Evolutionary conservation across 495 filamentous ascomycete genomes (phyloP), one percentile per base, ranked within the genome.

Genomic region (Cercophora sp.): DNA sequence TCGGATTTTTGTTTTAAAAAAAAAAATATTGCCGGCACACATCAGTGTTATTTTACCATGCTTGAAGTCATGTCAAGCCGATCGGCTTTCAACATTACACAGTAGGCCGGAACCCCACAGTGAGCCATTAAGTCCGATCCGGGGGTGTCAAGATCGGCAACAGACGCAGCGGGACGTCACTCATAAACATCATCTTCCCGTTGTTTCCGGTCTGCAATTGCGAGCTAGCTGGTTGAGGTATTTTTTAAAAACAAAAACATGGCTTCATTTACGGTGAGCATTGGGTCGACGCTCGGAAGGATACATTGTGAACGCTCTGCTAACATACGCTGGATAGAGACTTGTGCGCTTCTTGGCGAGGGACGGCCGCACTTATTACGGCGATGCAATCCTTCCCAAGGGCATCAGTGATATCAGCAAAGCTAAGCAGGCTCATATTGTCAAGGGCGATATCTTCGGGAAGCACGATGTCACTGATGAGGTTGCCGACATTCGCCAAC

Each of bases 261-360:
- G 40, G 40, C 40, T 43, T 43, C 40, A 5, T 43, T 43, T 25
- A 24, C 40, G 40, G 40, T 43, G 20, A 43, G 40, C 8, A 43
- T n/a, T 9, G 13, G n/a, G n/a, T n/a, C n/a, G n/a, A n/a, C n/a
- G n/a, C n/a, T n/a, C n/a, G n/a, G n/a, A n/a, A n/a, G n/a, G n/a
- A n/a, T n/a, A n/a, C n/a, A n/a, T n/a, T n/a, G n/a, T n/a, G n/a
- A n/a, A n/a, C n/a, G n/a, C n/a, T n/a, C n/a, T n/a, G n/a, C n/a
- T n/a, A n/a, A n/a, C n/a, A n/a, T 32, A 6, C 29, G 8, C 29
- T 13, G 8, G 6, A 6, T 56, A 91, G 87, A 80, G 85, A 60
- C 84, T 93, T 26, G 72, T 94, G 54, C 85, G 88, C 49, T 93
- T 93, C 71, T 74, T 90, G 10, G 83, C 86, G 57, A 82, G 79